Evolutionary conservation across 257 asterid species (phyloP).

Genomic region (Anisodus tanguticus): DNA sequence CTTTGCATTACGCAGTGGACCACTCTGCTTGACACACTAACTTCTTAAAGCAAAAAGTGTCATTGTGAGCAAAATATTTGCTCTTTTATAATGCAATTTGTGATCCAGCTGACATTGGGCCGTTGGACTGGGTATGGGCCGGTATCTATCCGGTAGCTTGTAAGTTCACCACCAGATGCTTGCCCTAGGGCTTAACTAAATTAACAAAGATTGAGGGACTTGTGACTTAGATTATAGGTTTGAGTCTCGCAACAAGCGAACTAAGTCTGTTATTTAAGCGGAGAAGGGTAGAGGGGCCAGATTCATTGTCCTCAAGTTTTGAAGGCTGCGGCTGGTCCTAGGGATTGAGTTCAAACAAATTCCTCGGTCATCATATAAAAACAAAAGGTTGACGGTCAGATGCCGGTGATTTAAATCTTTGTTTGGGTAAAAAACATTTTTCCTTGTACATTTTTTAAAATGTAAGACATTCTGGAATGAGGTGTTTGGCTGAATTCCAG

Average conservation of each 20-base stretch:
- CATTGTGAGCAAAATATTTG: not conserved
- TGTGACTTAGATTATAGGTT: not conserved
- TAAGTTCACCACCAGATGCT: not conserved
- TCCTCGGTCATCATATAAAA: not conserved
- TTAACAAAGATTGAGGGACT: not conserved
- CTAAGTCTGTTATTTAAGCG: not conserved
- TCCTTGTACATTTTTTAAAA: not conserved
- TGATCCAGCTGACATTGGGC: slow-evolving; percentile 3
- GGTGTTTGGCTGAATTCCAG: not conserved
- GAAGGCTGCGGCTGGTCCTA: not conserved
- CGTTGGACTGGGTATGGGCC: not conserved
- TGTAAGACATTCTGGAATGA: not conserved
- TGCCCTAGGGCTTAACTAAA: not conserved
- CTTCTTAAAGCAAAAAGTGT: not conserved
- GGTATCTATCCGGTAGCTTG: not conserved
- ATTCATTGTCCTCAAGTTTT: not conserved
- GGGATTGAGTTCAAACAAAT: not conserved
- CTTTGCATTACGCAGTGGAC: not conserved
- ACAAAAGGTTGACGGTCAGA: not conserved
- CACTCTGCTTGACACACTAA: not conserved
- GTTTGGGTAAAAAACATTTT: not conserved
- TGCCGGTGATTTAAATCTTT: not conserved
- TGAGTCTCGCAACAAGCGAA: not conserved
- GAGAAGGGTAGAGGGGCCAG: not conserved
- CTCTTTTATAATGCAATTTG: not conserved